Base-by-base conservation (phyloP, 768 basidiomycete genomes). In the Paxillus ammoniavirescens region DNA sequence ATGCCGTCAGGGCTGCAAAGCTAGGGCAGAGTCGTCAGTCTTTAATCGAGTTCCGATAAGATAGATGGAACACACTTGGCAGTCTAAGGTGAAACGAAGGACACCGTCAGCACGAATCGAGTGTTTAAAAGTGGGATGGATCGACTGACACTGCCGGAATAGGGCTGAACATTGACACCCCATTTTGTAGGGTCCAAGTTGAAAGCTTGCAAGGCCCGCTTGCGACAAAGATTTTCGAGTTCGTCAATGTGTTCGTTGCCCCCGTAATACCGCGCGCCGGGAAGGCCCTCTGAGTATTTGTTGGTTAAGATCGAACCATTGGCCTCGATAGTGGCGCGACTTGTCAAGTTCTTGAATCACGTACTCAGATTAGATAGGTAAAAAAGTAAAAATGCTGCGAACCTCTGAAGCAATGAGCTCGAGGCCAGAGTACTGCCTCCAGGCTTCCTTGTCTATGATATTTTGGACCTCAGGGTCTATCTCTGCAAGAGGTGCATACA, bases 391-490 rank as follows among this genome's bases (percentile, higher is more conserved):
- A 35, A 5, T 6, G 15, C 4, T 30, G 57, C 78, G 60, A 56
- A 95, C 94, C 86, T 98, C 97, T 55, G 96, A 98, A 50, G 97
- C 97, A 68, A 99, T 98, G 69, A 99, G 89, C 76, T 98, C 97
- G 57, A 99, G 86, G 52, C 96, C 96, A 44, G 92, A 91, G 72
- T 87, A 96, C 79, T 98, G 96, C 62, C 96, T 78, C 95, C 94
- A 98, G 74, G 92, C 96, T 80, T 98, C 93, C 78, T 92, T 93
- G 79, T 98, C 94, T 76, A 99, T 91, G 79, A 99, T 92, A 72
- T 95, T 93, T 74, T 93, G 84, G 68, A 99, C 85, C 70, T 90
- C 92, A 55, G 96, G 95, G 75, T 98, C 96, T 67, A 86, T 82
- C 79, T 98, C 86, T 10, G 89, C 80, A 48, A 99, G 81, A 59